Percentiles rank a stretch among this genome's conserved stretches.
Evolutionary conservation across 2,329 filamentous ascomycete species (phyloP).

Genomic region (Botrytis porri): DNA sequence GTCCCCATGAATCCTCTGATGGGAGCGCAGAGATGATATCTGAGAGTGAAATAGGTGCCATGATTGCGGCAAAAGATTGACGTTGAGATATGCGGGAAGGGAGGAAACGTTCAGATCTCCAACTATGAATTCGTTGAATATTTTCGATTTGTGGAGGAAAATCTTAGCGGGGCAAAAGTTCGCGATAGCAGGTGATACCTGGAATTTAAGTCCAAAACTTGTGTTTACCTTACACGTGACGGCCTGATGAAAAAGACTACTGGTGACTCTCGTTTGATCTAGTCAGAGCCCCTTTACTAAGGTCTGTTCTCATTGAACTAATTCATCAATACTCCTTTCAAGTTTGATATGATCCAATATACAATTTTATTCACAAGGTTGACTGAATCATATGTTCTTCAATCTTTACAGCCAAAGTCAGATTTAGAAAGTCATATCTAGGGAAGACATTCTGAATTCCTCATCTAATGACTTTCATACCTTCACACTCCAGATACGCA

Average conservation of each 20-base stretch:
- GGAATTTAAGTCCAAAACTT: background rate
- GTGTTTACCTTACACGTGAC: background rate
- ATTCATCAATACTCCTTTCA: background rate
- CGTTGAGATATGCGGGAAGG: constrained; percentile 14
- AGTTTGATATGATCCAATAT: background rate
- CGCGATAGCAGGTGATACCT: background rate
- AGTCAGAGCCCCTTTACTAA: background rate
- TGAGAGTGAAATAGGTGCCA: constrained; percentile 55
- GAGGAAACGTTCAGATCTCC: constrained; percentile 8
- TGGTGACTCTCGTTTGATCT: background rate
- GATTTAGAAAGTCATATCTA: background rate
- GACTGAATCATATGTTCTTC: background rate
- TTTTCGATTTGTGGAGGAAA: constrained; percentile 31
- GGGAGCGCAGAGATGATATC: constrained; percentile 70
- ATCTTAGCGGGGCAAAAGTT: constrained; percentile 27
- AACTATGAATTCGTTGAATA: constrained; percentile 25
- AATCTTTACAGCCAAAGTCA: background rate
- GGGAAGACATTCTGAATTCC: background rate
- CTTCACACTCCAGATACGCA: background rate
- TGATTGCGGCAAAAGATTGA: constrained; percentile 37
- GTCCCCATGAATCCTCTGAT: constrained; percentile 82
- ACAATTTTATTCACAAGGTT: background rate
- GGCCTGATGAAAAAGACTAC: background rate
- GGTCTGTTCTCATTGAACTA: background rate
- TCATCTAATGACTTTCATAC: background rate